These are phyloP conservation scores for Cyamopsis tetragonoloba DNA, from an alignment of 306 rosid genomes.

Conservation along the genomic window DNA sequence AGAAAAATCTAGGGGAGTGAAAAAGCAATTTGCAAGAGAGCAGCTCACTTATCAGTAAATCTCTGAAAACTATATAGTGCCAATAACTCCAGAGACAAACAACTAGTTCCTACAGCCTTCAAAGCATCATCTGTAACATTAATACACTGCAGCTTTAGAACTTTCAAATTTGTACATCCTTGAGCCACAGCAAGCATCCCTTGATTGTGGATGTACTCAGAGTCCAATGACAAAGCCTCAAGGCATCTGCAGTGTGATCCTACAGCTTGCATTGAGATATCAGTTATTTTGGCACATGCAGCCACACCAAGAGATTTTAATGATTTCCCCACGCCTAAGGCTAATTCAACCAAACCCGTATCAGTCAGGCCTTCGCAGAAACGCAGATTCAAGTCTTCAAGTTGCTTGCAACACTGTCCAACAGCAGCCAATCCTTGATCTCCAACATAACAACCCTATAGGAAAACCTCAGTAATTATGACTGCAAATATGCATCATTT, in stretches of 20 bases:
- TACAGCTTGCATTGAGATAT: constrained; percentile 63
- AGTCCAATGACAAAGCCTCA: constrained; percentile 60
- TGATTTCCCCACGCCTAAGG: constrained; percentile 55
- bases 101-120: constrained; percentile 57
- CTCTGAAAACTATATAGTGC: constrained; percentile 71
- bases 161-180: constrained; percentile 65
- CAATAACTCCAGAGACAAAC: constrained; percentile 52
- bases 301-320: constrained; percentile 74
- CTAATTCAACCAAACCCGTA: constrained; percentile 52
- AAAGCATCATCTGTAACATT: constrained; percentile 76
- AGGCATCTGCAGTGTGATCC: constrained; percentile 63
- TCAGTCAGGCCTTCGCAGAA: constrained; percentile 84
- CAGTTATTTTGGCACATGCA: constrained; percentile 74
- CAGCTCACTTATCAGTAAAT: constrained; percentile 66
- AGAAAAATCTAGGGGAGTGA: not conserved
- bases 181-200: constrained; percentile 68
- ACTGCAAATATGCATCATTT: not conserved
- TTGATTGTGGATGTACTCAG: constrained; percentile 62
- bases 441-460: constrained; percentile 83
- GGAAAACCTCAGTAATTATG: constrained; percentile 1
- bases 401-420: constrained; percentile 68
- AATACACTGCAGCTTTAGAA: constrained; percentile 65
- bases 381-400: constrained; percentile 69
- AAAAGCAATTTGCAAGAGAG: not conserved
- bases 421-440: constrained; percentile 68